Evolutionary conservation across 1,284 basidiomycete species (phyloP), one percentile per base, ranked within the genome.

Genomic region (Leucocoprinus gongylophorus): DNA sequence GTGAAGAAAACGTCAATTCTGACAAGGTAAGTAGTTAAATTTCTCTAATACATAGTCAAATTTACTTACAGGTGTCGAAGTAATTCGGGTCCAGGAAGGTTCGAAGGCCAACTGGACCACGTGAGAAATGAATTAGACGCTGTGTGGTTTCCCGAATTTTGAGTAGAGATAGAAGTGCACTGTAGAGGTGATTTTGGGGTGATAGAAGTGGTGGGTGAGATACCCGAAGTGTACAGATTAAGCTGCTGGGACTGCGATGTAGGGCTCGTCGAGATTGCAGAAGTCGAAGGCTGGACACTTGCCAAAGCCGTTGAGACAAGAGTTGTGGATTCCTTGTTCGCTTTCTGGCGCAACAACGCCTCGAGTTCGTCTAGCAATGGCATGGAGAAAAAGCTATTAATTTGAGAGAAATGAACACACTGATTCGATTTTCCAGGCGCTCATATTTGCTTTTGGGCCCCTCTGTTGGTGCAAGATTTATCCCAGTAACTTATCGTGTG

Each of bases 1-100:
- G 75, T 69, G 62, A 90, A 88, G 64, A 87, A 89, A 0, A 80
- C 74, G 35, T 86, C 83, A 38, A 85, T 79, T 39, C 85, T 88
- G 18, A 38, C 57, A 46, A 29, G 57, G 50, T 44, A 32, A 42
- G 44, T 48, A 23, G 45, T 37, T 21, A 15, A 38, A 48, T 15
- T 12, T n/a, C 28, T 17, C 17, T 40, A 20, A 40, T 23, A 46
- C 38, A 35, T 50, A 46, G 23, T 23, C 35, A 23, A 39, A 40
- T 42, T 30, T 33, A 65, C 80, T 62, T 55, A 85, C 85, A 88
- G 63, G 60, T 87, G 81, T 39, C 78, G 74, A 7, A 88, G 67
- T 38, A 85, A 66, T 17, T 78, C 75, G 6, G 78, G 75, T 29
- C 68, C 65, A 18, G 86, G 86, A 26, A 89, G 68, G 51, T 79